Percentiles rank a stretch among this genome's conserved stretches.
Evolutionary conservation across 441 rosid genomes (phyloP).

Genomic region (Euphorbia celastroides): DNA sequence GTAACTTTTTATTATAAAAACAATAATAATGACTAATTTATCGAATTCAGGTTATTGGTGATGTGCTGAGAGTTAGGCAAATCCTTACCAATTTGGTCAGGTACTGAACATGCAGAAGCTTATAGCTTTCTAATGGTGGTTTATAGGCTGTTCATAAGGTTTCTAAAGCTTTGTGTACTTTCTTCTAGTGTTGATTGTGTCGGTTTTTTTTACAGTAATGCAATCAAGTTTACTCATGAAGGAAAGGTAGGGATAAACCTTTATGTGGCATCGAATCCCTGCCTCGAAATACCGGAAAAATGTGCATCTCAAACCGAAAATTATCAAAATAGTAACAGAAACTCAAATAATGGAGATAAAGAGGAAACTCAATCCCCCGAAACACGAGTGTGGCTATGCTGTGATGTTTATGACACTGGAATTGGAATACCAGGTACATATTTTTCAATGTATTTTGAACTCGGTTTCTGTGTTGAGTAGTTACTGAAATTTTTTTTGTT

Average conservation of each 20-base stretch:
- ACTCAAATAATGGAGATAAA: constrained; percentile 24
- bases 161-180: not conserved
- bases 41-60: constrained; percentile 73
- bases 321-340: constrained; percentile 25
- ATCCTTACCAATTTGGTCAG: constrained; percentile 94
- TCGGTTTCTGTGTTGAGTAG: not conserved
- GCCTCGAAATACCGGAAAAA: constrained; percentile 36
- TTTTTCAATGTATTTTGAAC: no score
- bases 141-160: no score
- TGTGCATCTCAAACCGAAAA: constrained; percentile 25
- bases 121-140: no score
- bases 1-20: not conserved
- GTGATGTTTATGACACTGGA: constrained; percentile 91
- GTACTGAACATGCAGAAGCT: constrained; percentile 29
- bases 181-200: not conserved
- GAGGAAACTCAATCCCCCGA: constrained; percentile 33
- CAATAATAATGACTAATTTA: not conserved
- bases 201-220: constrained; percentile 57
- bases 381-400: constrained; percentile 77
- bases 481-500: constrained; percentile 10
- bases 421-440: constrained; percentile 89
- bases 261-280: constrained; percentile 59
- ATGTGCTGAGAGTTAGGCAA: constrained; percentile 89
- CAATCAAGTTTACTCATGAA: constrained; percentile 90
- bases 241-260: constrained; percentile 88